A percentile compares a stretch with the other conserved stretches of the same genome.
These are phyloP conservation scores for Jacaranda mimosifolia DNA, from an alignment of 257 asterid genomes.

Conservation along the genomic window DNA sequence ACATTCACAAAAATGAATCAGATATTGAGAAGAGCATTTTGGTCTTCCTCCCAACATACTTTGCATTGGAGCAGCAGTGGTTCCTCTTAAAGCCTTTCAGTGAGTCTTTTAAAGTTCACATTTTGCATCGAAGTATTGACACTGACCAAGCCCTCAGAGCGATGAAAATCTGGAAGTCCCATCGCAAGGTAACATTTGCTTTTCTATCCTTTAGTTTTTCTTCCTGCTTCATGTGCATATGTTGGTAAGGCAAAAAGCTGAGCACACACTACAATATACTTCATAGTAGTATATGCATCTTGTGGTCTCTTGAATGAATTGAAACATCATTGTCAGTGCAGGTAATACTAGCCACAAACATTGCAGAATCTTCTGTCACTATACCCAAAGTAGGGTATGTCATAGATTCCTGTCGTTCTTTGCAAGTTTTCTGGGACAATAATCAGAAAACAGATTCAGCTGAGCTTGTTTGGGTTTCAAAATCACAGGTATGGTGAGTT, in stretches of 20 bases:
- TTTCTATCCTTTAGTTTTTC: slow-evolving; percentile 16
- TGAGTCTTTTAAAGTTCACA: slow-evolving; percentile 79
- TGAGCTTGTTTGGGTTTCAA: slow-evolving; percentile 95
- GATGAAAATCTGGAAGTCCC: slow-evolving; percentile 85
- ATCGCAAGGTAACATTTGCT: slow-evolving; percentile 72
- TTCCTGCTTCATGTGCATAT: slow-evolving; percentile 27
- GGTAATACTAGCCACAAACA: slow-evolving; percentile 96
- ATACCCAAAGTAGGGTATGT: slow-evolving; percentile 97
- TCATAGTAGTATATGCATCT: slow-evolving; percentile 1
- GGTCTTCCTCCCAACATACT: slow-evolving; percentile 92
- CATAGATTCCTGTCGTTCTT: slow-evolving; percentile 96
- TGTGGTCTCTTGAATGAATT: slow-evolving; percentile 28
- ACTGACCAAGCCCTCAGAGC: slow-evolving; percentile 88
- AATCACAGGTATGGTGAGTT: slow-evolving; percentile 78
- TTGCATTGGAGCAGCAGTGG: slow-evolving; percentile 94
- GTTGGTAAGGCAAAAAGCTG: slow-evolving; percentile 16
- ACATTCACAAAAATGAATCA: slow-evolving; percentile 84
- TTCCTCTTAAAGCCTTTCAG: slow-evolving; percentile 71
- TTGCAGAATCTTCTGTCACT: slow-evolving; percentile 98
- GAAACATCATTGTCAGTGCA: slow-evolving; percentile 43
- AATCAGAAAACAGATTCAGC: slow-evolving; percentile 72
- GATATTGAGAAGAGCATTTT: slow-evolving; percentile 97
- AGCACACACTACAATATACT: slow-evolving; percentile 28
- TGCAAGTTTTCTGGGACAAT: slow-evolving; percentile 93
- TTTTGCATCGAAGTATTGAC: slow-evolving; percentile 88